Percentiles rank a stretch among this genome's conserved stretches.
These are phyloP conservation scores for Rhodotorula toruloides DNA, from an alignment of 768 basidiomycete species.

Conservation along the genomic window DNA sequence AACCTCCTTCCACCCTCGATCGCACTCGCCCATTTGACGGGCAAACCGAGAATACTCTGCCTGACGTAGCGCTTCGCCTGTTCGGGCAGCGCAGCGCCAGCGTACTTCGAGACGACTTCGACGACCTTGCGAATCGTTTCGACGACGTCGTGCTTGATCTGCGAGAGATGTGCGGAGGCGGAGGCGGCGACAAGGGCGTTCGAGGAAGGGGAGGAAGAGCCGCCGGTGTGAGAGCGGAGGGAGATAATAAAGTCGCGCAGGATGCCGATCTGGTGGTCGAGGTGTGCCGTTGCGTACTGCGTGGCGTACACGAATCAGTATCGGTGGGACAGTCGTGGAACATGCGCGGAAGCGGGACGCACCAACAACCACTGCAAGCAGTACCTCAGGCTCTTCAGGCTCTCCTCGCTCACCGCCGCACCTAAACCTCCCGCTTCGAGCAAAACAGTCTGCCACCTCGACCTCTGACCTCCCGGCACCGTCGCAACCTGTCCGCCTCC, in stretches of 20 bases:
- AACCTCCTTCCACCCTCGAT: constrained; percentile 44
- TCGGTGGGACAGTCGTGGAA: not conserved
- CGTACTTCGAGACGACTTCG: constrained; percentile 76
- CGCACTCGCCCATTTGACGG: constrained; percentile 66
- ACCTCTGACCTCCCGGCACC: constrained; percentile 47
- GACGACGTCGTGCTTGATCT: constrained; percentile 76
- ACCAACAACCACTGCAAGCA: constrained; percentile 74
- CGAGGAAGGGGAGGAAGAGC: constrained; percentile 45
- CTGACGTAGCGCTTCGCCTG: constrained; percentile 69
- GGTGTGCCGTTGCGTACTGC: constrained; percentile 79
- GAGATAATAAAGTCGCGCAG: constrained; percentile 76
- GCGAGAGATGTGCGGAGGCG: constrained; percentile 59
- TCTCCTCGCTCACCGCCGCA: constrained; percentile 84
- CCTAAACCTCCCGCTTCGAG: constrained; percentile 74
- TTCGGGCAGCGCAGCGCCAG: constrained; percentile 78
- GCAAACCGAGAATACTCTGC: constrained; percentile 71
- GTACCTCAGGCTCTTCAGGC: constrained; percentile 76
- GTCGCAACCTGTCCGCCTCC: constrained; percentile 20
- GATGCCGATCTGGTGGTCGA: constrained; percentile 78
- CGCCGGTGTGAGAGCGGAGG: constrained; percentile 39
- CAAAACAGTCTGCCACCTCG: constrained; percentile 76
- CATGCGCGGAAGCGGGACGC: constrained; percentile 13
- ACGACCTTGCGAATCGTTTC: constrained; percentile 83
- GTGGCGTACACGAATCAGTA: not conserved
- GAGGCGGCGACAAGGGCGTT: constrained; percentile 49